Evolutionary conservation across 306 rosid species (phyloP).

Genomic region (Lathyrus tuberosus): DNA sequence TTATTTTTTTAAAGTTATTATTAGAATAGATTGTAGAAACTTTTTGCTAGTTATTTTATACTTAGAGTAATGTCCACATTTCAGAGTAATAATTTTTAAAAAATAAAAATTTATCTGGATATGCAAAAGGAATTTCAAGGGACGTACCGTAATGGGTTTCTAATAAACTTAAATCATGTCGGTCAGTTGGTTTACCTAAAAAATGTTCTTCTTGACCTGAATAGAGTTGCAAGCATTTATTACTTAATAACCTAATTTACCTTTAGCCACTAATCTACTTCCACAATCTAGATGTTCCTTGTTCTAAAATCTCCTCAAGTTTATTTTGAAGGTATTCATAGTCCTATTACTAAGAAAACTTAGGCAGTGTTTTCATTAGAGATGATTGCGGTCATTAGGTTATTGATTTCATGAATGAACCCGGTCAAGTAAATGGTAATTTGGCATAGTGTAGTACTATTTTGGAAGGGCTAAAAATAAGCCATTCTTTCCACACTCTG

Average conservation of each 20-base stretch:
- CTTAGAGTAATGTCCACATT: background rate
- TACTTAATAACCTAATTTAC: background rate
- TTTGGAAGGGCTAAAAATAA: background rate
- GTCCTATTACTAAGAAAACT: background rate
- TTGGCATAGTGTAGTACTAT: background rate
- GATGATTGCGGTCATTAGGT: too few relatives aligned
- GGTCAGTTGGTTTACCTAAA: background rate
- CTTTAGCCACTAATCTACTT: background rate
- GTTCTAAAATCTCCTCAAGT: background rate
- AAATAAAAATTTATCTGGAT: background rate
- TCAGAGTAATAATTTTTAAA: background rate
- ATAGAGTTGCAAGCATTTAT: background rate
- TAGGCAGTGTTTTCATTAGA: constrained; percentile 9
- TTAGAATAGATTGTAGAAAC: constrained; percentile 11
- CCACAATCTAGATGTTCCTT: background rate
- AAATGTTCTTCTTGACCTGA: constrained; percentile 27
- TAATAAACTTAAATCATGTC: background rate
- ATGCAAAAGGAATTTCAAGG: background rate
- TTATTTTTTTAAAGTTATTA: too few relatives aligned
- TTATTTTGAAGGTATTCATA: constrained; percentile 8
- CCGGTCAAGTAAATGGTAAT: constrained; percentile 2
- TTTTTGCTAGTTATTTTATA: background rate
- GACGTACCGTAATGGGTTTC: background rate
- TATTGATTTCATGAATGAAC: constrained; percentile 10
- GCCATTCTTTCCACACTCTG: background rate